phyloP scores from a whole-genome alignment of 768 basidiomycete species.

The Lactarius pseudohatsudake region DNA sequence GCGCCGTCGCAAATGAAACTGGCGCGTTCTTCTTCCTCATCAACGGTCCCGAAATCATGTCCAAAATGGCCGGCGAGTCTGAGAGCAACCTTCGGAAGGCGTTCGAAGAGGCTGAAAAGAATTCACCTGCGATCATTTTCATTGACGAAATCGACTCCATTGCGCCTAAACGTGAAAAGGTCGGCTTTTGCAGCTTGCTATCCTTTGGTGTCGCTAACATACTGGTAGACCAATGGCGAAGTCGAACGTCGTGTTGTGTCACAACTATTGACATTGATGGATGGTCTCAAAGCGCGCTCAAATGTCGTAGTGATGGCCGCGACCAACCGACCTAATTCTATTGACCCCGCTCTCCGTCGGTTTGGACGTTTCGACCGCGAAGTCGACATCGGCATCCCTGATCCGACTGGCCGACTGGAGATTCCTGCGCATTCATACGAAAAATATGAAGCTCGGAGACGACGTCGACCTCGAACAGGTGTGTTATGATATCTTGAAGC shows the following conservation, averaged over 20 bases:
- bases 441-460: conserved; percentile 98
- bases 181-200: conserved; percentile 34
- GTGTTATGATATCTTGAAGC: conserved; percentile 22
- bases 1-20: conserved; percentile 98
- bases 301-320: conserved; percentile 99
- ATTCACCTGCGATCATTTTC: conserved; percentile 99
- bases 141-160: conserved; percentile 99
- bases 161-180: conserved; percentile 99
- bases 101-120: conserved; percentile 99
- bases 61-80: conserved; percentile 99
- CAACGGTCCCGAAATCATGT: conserved; percentile 99
- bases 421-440: conserved; percentile 99
- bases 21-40: conserved; percentile 99
- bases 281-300: conserved; percentile 96
- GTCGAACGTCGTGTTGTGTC: conserved; percentile 99
- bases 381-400: conserved; percentile 98
- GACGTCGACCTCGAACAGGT: conserved; percentile 98
- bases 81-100: conserved; percentile 98
- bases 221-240: conserved; percentile 89
- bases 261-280: conserved; percentile 98
- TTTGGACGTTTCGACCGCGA: conserved; percentile 99
- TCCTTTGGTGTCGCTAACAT: conserved; percentile 18
- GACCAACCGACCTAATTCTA: conserved; percentile 98
- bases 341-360: conserved; percentile 96
- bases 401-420: conserved; percentile 97